A percentile compares a stretch with the other conserved stretches of the same genome.
These are phyloP conservation scores for Samsoniella hepiali DNA, from an alignment of 2,329 filamentous ascomycete species.

Conservation along the genomic window DNA sequence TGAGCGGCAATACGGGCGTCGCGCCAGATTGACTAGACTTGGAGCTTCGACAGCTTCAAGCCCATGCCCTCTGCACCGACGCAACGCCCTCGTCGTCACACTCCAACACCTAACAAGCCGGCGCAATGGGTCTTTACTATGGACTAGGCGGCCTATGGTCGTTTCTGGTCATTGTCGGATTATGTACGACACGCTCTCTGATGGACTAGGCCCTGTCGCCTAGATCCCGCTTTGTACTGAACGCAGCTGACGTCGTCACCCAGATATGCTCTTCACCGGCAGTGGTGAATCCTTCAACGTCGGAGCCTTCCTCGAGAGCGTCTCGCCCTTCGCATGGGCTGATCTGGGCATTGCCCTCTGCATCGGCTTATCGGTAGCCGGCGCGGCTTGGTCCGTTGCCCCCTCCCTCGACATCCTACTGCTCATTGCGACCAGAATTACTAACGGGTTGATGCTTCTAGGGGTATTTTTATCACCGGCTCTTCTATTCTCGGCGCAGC, in stretches of 20 bases:
- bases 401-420: slow-evolving; percentile 31
- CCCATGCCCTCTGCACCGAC: slow-evolving; percentile 21
- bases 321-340: slow-evolving; percentile 94
- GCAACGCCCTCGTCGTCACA: slow-evolving; percentile 24
- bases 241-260: slow-evolving; percentile 16
- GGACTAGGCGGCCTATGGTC: slow-evolving; percentile 64
- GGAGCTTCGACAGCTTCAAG: slow-evolving; percentile 24
- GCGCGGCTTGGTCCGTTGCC: slow-evolving; percentile 77
- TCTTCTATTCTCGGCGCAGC: slow-evolving; percentile 96
- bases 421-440: background rate
- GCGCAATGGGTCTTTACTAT: slow-evolving; percentile 69
- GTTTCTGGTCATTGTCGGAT: slow-evolving; percentile 69
- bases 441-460: slow-evolving; percentile 37
- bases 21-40: slow-evolving; percentile 22
- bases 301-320: slow-evolving; percentile 87
- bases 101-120: slow-evolving; percentile 25
- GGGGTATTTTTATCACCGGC: slow-evolving; percentile 98
- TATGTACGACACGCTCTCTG: slow-evolving; percentile 59
- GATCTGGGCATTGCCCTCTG: slow-evolving; percentile 86
- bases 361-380: slow-evolving; percentile 93
- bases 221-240: background rate
- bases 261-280: slow-evolving; percentile 98
- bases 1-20: slow-evolving; percentile 20
- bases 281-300: slow-evolving; percentile 97
- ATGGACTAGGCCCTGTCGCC: slow-evolving; percentile 2